Conservation (phyloP, 148 eudicot species). For the Vaccinium myrtillus region DNA sequence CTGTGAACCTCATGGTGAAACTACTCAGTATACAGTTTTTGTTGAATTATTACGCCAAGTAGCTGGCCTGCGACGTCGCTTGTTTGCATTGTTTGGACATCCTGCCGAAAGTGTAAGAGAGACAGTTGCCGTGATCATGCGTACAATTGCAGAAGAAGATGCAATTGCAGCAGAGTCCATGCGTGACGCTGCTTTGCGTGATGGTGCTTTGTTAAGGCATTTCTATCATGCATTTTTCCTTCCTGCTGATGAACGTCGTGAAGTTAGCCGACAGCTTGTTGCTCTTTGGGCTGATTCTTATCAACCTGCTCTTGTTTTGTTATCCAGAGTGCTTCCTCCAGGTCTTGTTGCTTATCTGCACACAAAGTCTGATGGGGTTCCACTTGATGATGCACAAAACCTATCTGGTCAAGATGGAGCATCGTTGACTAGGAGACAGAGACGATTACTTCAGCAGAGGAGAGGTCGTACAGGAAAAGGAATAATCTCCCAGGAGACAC, state of each 20-base stretch:
- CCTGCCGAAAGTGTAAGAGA: conserved; percentile 97
- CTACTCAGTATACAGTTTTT: conserved; percentile 90
- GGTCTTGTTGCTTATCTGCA: conserved; percentile 97
- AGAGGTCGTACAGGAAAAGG: conserved; percentile 62
- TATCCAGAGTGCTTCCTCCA: conserved; percentile 93
- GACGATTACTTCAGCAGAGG: conserved; percentile 81
- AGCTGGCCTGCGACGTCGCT: conserved; percentile 84
- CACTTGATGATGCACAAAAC: conserved; percentile 48
- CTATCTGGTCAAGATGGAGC: conserved; percentile 58
- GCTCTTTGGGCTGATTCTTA: conserved; percentile 99
- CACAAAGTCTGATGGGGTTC: conserved; percentile 62
- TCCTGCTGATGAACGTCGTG: conserved; percentile 85
- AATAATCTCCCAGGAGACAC: conserved; percentile 44
- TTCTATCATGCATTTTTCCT: conserved; percentile 84
- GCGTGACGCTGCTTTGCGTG: conserved; percentile 99
- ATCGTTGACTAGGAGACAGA: conserved; percentile 68
- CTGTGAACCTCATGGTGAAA: conserved; percentile 96
- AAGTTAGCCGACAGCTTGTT: conserved; percentile 95
- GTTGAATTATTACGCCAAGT: conserved; percentile 92
- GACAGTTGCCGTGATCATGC: conserved; percentile 96
- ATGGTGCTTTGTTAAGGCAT: conserved; percentile 95
- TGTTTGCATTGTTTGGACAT: conserved; percentile 95
- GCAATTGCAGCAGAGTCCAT: conserved; percentile 99
- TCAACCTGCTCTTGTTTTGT: conserved; percentile 90
- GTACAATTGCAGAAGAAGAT: conserved; percentile 99